Percentiles rank a stretch among this genome's conserved stretches.
Evolutionary conservation across 2,329 filamentous ascomycete genomes (phyloP).

Genomic region (Penicillium brasilianum): DNA sequence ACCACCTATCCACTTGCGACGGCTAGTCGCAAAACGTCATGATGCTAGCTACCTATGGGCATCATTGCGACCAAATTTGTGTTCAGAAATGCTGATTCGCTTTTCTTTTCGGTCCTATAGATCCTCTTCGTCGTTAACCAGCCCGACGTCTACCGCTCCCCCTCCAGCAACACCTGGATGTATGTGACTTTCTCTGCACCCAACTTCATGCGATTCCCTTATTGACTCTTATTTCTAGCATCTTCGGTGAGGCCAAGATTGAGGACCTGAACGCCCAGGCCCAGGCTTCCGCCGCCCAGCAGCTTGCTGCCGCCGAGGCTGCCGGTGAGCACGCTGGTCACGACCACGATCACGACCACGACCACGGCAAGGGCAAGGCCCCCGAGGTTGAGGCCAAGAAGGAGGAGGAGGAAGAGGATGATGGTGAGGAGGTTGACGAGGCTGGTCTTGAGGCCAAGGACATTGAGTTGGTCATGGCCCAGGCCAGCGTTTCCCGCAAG

Average conservation of each 20-base stretch:
- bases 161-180: constrained; percentile 99
- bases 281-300: constrained; percentile 92
- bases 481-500: constrained; percentile 94
- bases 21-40: not conserved
- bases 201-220: not conserved
- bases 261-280: constrained; percentile 99
- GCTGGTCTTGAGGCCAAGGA: constrained; percentile 97
- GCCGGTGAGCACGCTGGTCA: constrained; percentile 65
- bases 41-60: not conserved
- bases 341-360: constrained; percentile 54
- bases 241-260: constrained; percentile 99
- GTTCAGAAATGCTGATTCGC: constrained; percentile 15
- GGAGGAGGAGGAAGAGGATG: constrained; percentile 84
- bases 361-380: constrained; percentile 68
- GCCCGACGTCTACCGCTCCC: constrained; percentile 99
- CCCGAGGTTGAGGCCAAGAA: constrained; percentile 65
- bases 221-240: constrained; percentile 61
- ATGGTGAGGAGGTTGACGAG: constrained; percentile 94
- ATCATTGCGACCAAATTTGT: not conserved
- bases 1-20: not conserved
- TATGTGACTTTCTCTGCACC: constrained; percentile 57
- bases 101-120: constrained; percentile 54
- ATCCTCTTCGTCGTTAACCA: constrained; percentile 99
- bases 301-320: constrained; percentile 79
- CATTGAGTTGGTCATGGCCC: constrained; percentile 98